Evolutionary conservation across 2,329 filamentous ascomycete genomes (phyloP), one percentile per base, ranked within the genome.

Genomic region (Colletotrichum cordylinicola): DNA sequence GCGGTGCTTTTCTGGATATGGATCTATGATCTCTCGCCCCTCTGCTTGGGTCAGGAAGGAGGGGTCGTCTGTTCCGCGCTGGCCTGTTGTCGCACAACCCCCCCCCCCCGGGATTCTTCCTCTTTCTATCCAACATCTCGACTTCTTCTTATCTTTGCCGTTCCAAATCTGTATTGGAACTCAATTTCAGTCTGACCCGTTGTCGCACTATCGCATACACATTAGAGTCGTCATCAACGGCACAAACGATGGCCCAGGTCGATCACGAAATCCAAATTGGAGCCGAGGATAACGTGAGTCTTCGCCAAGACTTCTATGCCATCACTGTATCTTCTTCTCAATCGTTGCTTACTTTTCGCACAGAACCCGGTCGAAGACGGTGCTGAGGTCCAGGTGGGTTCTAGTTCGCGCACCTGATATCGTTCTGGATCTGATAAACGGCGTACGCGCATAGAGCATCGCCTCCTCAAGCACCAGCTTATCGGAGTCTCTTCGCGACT

Each of bases 401-500:
- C 3, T 16, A 31, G 24, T 12, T 43, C 24, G 6, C n/a, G 18
- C 18, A 21, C 10, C n/a, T 48, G 56, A 64, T 5, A 1, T 56
- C 24, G 56, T 15, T 7, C 64, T 58, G 29, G 13, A 31, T 13
- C 27, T 35, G 8, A 33, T 5, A 21, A 16, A 24, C 13, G 27
- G 29, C 29, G 10, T 18, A 10, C 15, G 18, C 13, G 33, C 18
- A 18, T 35, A 72, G 70, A 67, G 35, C 37, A 48, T 72, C n/a
- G 62, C 48, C 10, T 61, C 62, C 12, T 82, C 82, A 27, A 81
- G 80, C 0, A 80, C 79, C 0, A 84, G 82, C 12, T 75, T 84
- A n/a, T 77, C 78, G 12, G 83, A 82, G 1, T 86, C 83, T 61
- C 84, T 70, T 8, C 39, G 61, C 2, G 66, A 70, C 48, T 76